These are phyloP conservation scores for Piper betle DNA, from an alignment of 164 flowering plant genomes.

Conservation along the genomic window DNA sequence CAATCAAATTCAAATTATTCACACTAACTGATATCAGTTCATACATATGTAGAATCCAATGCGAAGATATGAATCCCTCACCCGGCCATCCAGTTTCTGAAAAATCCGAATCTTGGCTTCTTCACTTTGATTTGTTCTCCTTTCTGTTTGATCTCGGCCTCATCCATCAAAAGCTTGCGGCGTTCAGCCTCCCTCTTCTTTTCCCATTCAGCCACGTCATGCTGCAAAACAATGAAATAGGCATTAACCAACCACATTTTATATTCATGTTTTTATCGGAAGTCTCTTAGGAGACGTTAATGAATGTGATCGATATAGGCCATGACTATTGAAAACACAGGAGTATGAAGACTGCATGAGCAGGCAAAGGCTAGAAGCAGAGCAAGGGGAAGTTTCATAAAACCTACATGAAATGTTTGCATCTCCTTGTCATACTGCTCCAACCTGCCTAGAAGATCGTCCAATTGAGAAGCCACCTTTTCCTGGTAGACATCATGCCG, in stretches of 20 bases:
- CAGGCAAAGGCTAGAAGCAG: background rate
- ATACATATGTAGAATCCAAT: background rate
- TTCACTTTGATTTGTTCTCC: slow-evolving; percentile 36
- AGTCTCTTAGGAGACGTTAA: background rate
- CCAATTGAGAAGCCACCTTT: slow-evolving; percentile 59
- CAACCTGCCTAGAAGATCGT: slow-evolving; percentile 60
- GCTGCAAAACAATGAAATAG: slow-evolving; percentile 18
- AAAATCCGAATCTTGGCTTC: slow-evolving; percentile 26
- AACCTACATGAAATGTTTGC: slow-evolving; percentile 70
- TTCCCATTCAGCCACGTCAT: slow-evolving; percentile 59
- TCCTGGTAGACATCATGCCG: slow-evolving; percentile 78
- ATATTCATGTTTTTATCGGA: background rate
- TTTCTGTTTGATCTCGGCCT: slow-evolving; percentile 62
- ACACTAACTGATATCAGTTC: background rate
- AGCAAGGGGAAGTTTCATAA: background rate
- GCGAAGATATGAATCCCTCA: slow-evolving; percentile 13
- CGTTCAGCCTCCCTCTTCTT: slow-evolving; percentile 51
- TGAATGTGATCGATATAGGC: background rate
- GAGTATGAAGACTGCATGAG: background rate
- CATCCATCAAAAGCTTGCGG: slow-evolving; percentile 60
- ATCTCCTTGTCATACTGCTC: slow-evolving; percentile 77
- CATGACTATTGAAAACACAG: background rate
- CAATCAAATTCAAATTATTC: background rate
- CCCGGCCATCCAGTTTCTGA: slow-evolving; percentile 47
- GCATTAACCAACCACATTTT: background rate